Conservation (phyloP, 192 early-diverging fungal genomes). For the Podila horticola region DNA sequence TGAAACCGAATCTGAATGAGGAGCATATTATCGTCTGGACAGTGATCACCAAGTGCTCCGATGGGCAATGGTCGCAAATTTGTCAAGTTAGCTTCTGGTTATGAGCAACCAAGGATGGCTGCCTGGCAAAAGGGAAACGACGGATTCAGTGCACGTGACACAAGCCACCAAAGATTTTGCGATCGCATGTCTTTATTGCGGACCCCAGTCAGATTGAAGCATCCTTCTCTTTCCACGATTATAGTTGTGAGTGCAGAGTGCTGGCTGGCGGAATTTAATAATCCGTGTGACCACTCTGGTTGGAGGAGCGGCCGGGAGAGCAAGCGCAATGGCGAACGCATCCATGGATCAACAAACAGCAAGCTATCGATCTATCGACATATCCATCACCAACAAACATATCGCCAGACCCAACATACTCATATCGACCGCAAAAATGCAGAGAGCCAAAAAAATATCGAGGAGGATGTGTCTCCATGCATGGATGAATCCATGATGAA, state of each 20-base stretch:
- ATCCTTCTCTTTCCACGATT: conserved; percentile 55
- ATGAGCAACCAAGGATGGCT: too few species aligned
- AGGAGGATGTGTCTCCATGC: too few species aligned
- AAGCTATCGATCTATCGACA: neutral
- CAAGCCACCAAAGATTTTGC: too few species aligned
- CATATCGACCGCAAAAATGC: neutral
- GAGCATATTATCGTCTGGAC: too few species aligned
- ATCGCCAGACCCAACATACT: neutral
- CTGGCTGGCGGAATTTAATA: neutral
- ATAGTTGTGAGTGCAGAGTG: conserved; percentile 45
- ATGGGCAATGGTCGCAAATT: too few species aligned
- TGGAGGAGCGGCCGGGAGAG: neutral
- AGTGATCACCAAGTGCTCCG: too few species aligned
- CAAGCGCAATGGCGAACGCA: neutral
- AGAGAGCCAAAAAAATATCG: too few species aligned
- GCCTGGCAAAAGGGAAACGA: too few species aligned
- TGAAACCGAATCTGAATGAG: too few species aligned
- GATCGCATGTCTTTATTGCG: neutral
- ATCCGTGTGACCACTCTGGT: neutral
- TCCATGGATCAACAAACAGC: neutral
- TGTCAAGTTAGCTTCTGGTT: too few species aligned
- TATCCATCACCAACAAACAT: neutral
- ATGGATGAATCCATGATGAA: too few species aligned
- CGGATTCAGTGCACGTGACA: too few species aligned
- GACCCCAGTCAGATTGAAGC: neutral